Percentiles rank a stretch among this genome's conserved stretches.
Evolutionary conservation across 2,329 filamentous ascomycete genomes (phyloP).

Genomic region (Tolypocladium guangdongense): DNA sequence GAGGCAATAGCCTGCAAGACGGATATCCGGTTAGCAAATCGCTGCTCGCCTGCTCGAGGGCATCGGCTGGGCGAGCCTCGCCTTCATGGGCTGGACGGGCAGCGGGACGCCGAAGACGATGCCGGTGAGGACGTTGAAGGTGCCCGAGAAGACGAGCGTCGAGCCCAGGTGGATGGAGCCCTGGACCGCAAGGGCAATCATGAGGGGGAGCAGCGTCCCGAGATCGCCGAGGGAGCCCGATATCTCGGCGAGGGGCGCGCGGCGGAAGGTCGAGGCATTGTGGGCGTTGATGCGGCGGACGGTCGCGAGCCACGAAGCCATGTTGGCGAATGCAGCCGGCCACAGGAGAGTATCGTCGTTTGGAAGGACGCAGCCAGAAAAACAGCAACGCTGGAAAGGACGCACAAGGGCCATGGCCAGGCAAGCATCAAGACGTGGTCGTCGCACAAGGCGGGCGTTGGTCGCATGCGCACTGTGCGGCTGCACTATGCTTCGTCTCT

Average conservation of each 20-base stretch:
- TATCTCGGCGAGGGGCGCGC: slow-evolving; percentile 54
- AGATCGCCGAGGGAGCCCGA: slow-evolving; percentile 82
- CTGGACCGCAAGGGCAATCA: slow-evolving; percentile 73
- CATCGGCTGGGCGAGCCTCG: slow-evolving; percentile 10
- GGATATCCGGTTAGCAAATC: background rate
- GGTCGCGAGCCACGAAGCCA: slow-evolving; percentile 16
- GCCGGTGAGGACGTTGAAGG: slow-evolving; percentile 79
- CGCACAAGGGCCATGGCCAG: background rate
- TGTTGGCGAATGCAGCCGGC: slow-evolving; percentile 2
- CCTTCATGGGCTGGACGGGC: slow-evolving; percentile 81
- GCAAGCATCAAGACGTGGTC: background rate
- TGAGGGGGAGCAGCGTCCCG: slow-evolving; percentile 79
- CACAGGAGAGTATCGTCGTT: background rate
- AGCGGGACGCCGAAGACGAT: slow-evolving; percentile 76
- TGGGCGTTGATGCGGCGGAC: slow-evolving; percentile 27
- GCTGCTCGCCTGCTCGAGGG: background rate
- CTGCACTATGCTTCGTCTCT: background rate
- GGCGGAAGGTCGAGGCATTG: slow-evolving; percentile 37
- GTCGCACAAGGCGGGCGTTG: background rate
- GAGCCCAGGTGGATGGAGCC: slow-evolving; percentile 70
- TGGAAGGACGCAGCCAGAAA: background rate
- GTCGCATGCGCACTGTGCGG: background rate
- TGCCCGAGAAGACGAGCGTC: slow-evolving; percentile 78
- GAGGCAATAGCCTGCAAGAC: slow-evolving; percentile 66
- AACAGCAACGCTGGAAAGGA: background rate